Base-by-base conservation (phyloP, 2,329 filamentous ascomycete genomes). In the Chrysoporthe deuterocubensis region DNA sequence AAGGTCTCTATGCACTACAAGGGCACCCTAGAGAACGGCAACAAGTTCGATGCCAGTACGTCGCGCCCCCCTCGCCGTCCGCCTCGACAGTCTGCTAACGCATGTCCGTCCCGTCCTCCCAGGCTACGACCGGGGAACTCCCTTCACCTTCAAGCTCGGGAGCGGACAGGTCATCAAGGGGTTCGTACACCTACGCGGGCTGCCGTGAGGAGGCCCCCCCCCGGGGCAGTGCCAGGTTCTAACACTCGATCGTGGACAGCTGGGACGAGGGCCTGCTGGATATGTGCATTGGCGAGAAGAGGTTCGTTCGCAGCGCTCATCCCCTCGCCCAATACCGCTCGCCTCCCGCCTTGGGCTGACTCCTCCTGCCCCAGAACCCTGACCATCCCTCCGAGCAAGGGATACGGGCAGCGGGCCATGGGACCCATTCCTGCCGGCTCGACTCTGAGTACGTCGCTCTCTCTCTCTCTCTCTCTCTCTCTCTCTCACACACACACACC, bases 231-330 rank as follows among this genome's bases (percentile, higher is more conserved):
- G 40, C 40, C 32, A 61, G 60, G 14, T 62, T 44, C 69, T 67
- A 54, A 72, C 74, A 73, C 74, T 73, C 21, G 71, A 50, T 18
- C 16, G 13, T 37, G 34, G 65, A 57, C 70, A 92, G 90, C 76
- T 97, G 94, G 95, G 95, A 98, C 75, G 81, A 96, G 77, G 95
- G 95, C 62, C 86, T 98, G 50, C 74, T 96, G 65, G 92, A 92
- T 76, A 97, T 98, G 94, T 98, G 96, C 81, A 91, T 96, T 74
- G 95, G 96, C 71, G 95, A 98, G 85, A 95, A 94, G 85, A 88
- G 86, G 85, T 83, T 74, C 80, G 46, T 60, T 68, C 16, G 56
- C 54, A 50, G 11, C 7, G 7, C 37, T 16, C 13, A 34, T 26
- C 26, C 26, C 14, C 43, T 48, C 26, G 11, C 14, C 32, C 18